Base-by-base conservation (phyloP, 2,329 filamentous ascomycete genomes). In the Apiospora marii region DNA sequence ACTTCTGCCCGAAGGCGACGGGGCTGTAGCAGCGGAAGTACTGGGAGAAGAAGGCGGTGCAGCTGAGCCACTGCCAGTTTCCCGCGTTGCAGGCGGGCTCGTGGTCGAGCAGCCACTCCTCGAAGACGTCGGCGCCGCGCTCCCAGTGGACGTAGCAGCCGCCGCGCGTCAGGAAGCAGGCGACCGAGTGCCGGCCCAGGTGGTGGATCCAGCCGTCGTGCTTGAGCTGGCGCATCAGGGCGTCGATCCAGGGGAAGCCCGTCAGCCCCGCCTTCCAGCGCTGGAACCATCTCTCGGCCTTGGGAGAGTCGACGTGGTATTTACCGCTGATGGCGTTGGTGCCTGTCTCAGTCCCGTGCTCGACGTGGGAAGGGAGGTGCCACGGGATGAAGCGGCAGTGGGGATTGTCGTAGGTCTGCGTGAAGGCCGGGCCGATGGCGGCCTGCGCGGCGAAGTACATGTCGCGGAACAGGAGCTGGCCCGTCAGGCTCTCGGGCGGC, bases 391-490 rank as follows among this genome's bases (percentile, higher is more conserved):
- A 94, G n/a, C 92, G 87, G 51, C 89, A 92, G 74, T 92, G 83
- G 0, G 86, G 81, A 77, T 95, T 95, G 48, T 88, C 88, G 68
- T 88, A 84, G 0, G 91, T 92, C 77, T 93, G 92, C 0, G 83
- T 85, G 76, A 94, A 95, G 0, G 84, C 77, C 44, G 87, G 85
- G 0, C 93, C 93, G 1, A 94, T 83, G 0, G 89, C 87, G 0
- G 92, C 92, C 79, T 95, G 92, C 0, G 93, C 92, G 19, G 89
- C 92, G 76, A 95, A 95, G 81, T 95, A 95, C 93, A 95, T 95
- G 79, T 95, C 93, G 22, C 93, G 87, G 80, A 95, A 95, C 14
- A 94, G 84, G 1, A 95, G 82, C 76, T 95, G 93, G 3, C 93
- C 93, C 0, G 88, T 91, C 22, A 95, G 81, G 74, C 90, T 93